Base-by-base conservation (phyloP, 768 basidiomycete species). In the Kwoniella newhampshirensis region DNA sequence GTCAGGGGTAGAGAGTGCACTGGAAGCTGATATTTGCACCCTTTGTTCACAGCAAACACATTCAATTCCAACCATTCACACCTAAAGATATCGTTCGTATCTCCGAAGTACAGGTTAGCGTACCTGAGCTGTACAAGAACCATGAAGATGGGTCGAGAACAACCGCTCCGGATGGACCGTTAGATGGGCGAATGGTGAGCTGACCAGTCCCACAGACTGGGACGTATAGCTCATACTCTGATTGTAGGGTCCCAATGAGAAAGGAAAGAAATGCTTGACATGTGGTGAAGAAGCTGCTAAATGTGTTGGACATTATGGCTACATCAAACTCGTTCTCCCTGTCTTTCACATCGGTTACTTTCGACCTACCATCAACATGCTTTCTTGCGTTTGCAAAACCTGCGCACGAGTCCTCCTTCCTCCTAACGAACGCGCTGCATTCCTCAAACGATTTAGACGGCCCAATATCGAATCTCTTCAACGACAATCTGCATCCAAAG, bases 321-420 rank as follows among this genome's bases (percentile, higher is more conserved):
- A 98, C 78, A 97, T 99, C 79, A 97, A 96, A 77, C 82, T 99
- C 40, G 85, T 87, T 28, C 86, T 99, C 18, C 96, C 96, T 0
- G 93, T 98, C 18, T 99, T 98, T 76, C 96, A 99, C 74, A 91
- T 98, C 54, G 96, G 96, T 6, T 99, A 91, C 78, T 98, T 99
- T 81, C 89, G 92, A 75, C 92, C 97, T 66, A 90, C 88, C 17
- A 91, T 98, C 57, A 83, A 84, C 23, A 87, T 98, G 62, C 82
- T 98, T 1, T 96, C 98, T 73, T 88, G 88, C 65, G 92, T 98
- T 63, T 99, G 96, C 83, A 99, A 99, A 80, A 89, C 89, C 25
- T 99, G 96, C 70, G 91, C 96, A 0, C 85, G 89, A 46, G 89
- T 98, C 13, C 80, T 99, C 20, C 81, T 99, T 2, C 86, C 88